phyloP scores from a whole-genome alignment of 352 stramenopile species.

The Globisporangium polare region DNA sequence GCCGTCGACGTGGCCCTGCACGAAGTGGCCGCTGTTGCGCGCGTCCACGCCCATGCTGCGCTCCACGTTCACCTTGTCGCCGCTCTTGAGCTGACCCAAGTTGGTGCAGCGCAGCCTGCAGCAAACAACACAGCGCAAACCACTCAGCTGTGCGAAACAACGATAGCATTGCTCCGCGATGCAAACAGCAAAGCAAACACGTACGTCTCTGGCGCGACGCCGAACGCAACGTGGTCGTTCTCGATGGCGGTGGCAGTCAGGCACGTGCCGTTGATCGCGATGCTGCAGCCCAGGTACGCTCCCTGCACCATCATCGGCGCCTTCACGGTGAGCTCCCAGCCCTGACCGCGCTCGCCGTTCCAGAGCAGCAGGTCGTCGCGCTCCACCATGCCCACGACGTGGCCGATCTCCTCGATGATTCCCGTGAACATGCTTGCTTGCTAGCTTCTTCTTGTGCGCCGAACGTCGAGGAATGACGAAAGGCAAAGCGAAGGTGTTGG shows the following conservation, averaged over 20 bases:
- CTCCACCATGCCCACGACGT: slow-evolving; percentile 89
- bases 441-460: not conserved
- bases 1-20: slow-evolving; percentile 98
- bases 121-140: not conserved
- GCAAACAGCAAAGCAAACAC: not conserved
- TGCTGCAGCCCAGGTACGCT: slow-evolving; percentile 92
- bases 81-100: slow-evolving; percentile 57
- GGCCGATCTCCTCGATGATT: slow-evolving; percentile 98
- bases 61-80: slow-evolving; percentile 95
- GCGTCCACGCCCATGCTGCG: slow-evolving; percentile 85
- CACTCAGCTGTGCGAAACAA: not conserved
- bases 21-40: slow-evolving; percentile 97
- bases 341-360: slow-evolving; percentile 89
- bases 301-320: slow-evolving; percentile 78
- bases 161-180: not conserved
- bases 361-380: slow-evolving; percentile 93
- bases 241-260: slow-evolving; percentile 95
- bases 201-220: slow-evolving; percentile 94
- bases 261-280: slow-evolving; percentile 97
- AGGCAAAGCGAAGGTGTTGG: not conserved
- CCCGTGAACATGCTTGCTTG: slow-evolving; percentile 92
- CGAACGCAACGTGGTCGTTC: slow-evolving; percentile 86
- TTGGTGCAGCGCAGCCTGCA: slow-evolving; percentile 90
- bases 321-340: slow-evolving; percentile 88
- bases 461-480: slow-evolving; percentile 2